phyloP scores from a whole-genome alignment of 768 basidiomycete genomes.

The Suillus tomentosus region DNA sequence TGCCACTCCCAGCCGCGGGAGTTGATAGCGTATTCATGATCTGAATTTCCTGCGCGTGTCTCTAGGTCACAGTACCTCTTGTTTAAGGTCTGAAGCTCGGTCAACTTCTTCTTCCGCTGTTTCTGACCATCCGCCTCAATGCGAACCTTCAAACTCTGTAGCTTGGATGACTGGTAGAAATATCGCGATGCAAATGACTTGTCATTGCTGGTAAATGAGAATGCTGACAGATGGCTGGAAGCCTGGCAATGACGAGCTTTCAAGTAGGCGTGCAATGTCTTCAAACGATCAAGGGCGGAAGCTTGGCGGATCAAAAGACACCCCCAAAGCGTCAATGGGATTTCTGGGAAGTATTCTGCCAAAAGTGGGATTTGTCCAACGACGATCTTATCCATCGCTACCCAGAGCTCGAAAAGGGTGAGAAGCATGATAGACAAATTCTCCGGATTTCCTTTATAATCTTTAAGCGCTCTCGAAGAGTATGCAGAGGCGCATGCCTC shows the following conservation, averaged over 20 bases:
- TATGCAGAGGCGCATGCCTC: slow-evolving; percentile 32
- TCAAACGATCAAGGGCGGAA: slow-evolving; percentile 31
- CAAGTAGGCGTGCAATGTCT: slow-evolving; percentile 33
- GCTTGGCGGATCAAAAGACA: slow-evolving; percentile 32
- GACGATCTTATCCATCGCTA: slow-evolving; percentile 34
- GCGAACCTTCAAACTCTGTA: slow-evolving; percentile 26
- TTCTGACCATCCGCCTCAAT: slow-evolving; percentile 34
- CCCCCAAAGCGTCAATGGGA: slow-evolving; percentile 28
- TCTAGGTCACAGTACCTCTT: background rate
- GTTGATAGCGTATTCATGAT: background rate
- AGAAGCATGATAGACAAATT: slow-evolving; percentile 45
- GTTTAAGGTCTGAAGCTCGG: slow-evolving; percentile 17
- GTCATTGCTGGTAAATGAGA: slow-evolving; percentile 7
- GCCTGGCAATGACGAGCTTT: slow-evolving; percentile 27
- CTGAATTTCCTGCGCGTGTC: no score
- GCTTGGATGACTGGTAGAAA: slow-evolving; percentile 26
- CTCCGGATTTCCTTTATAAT: slow-evolving; percentile 40
- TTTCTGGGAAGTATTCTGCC: slow-evolving; percentile 35
- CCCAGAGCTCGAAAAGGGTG: slow-evolving; percentile 38
- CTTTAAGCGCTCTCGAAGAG: slow-evolving; percentile 22
- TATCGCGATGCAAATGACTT: slow-evolving; percentile 39
- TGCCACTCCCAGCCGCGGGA: background rate
- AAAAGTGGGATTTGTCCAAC: slow-evolving; percentile 28
- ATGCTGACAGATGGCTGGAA: background rate
- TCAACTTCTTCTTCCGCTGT: slow-evolving; percentile 25